These are phyloP conservation scores for Amanita fuliginea DNA, from an alignment of 768 basidiomycete species.

Conservation along the genomic window DNA sequence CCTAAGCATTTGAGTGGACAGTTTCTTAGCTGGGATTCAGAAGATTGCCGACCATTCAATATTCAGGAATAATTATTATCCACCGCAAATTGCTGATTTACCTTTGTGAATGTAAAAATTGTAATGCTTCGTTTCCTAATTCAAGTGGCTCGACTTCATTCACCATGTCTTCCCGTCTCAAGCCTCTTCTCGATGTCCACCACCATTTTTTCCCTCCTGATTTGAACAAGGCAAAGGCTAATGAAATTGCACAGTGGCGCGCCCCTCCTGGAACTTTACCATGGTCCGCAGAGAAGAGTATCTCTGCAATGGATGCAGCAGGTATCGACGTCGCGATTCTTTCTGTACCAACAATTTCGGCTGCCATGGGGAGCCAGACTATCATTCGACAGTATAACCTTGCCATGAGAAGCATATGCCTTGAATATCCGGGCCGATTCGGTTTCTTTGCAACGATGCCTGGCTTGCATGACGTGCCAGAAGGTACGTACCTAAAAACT, in stretches of 20 bases:
- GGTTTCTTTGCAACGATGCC: conserved; percentile 64
- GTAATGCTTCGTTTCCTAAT: background rate
- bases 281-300: conserved; percentile 48
- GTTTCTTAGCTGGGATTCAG: conserved; percentile 76
- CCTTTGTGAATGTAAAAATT: background rate
- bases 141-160: background rate
- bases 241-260: conserved; percentile 43
- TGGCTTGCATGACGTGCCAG: conserved; percentile 45
- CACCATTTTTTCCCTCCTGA: conserved; percentile 61
- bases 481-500: conserved; percentile 28
- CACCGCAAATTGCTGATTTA: background rate
- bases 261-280: conserved; percentile 56
- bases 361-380: conserved; percentile 28
- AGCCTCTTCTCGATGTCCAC: conserved; percentile 49
- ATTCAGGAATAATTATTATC: conserved; percentile 6
- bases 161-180: background rate
- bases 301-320: conserved; percentile 52
- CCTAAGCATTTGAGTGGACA: conserved; percentile 54
- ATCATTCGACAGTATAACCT: conserved; percentile 37
- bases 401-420: conserved; percentile 35
- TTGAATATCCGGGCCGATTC: conserved; percentile 41
- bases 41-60: conserved; percentile 50
- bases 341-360: conserved; percentile 49
- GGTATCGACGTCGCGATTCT: conserved; percentile 51
- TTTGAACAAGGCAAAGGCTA: conserved; percentile 34